Base-by-base conservation (phyloP, 768 basidiomycete genomes). In the Harrya chromipes region DNA sequence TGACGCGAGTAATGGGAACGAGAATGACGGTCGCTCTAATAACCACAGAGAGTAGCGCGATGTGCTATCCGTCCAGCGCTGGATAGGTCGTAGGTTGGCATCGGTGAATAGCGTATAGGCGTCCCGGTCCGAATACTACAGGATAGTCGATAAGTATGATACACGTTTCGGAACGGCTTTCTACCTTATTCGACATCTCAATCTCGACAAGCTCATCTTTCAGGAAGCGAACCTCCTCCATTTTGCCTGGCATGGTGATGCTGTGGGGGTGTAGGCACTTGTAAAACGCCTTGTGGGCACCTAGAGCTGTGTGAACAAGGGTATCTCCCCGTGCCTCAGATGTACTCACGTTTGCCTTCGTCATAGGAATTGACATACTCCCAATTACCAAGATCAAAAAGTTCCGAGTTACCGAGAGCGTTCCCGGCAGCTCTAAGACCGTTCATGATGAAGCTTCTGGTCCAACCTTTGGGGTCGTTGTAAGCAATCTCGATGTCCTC, bases 141-240 rank as follows among this genome's bases (percentile, higher is more conserved):
- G 17, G 36, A 50, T 35, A 41, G 17, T 29, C 9, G 5, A 19
- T 57, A 6, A 59, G 31, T 17, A 47, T 17, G 13, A 31, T 33
- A 1, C 9, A 43, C 29, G 6, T n/a, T 6, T 4, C 13, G 14
- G 7, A 12, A 43, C 53, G 27, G n/a, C 5, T 6, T 11, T 70
- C 41, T 57, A 91, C 94, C 81, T 97, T 99, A 66, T 84, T 74
- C 35, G 91, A 93, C 56, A 84, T 78, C 64, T 98, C 97, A 37
- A 98, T 82, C 55, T 88, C 83, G 54, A 99, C 63, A 24, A 85
- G 71, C 66, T 99, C 97, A 50, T 80, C 82, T 50, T 84, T 69
- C 7, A 73, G 66, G 60, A 99, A 87, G 9, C 63, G 55, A 38
- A 87, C 63, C 13, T 69, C 65, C 38, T 73, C 64, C 12, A 74